A percentile compares a stretch with the other conserved stretches of the same genome.
phyloP scores from a whole-genome alignment of 805 yeast species.

The Brettanomyces naardenensis region DNA sequence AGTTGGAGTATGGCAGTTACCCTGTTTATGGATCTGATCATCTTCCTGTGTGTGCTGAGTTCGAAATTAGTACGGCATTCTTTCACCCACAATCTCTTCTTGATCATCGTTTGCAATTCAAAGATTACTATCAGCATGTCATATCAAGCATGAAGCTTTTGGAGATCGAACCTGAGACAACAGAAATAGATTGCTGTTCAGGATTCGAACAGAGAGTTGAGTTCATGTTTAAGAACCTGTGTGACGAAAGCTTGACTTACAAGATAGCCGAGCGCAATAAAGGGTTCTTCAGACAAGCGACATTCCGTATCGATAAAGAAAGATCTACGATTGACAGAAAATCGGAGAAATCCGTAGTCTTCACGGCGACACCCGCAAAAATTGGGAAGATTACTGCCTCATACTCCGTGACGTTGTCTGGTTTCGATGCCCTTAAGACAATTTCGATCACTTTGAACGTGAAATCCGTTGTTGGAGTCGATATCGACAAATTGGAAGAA shows the following conservation, averaged over 20 bases:
- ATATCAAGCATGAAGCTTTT: conserved; percentile 29
- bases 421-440: conserved; percentile 10
- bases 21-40: conserved; percentile 40
- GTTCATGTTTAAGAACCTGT: conserved; percentile 27
- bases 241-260: conserved; percentile 31
- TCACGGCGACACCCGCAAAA: conserved; percentile 8
- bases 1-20: conserved; percentile 14
- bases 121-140: conserved; percentile 21
- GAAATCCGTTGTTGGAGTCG: conserved; percentile 29
- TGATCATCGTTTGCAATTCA: conserved; percentile 27
- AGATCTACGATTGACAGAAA: conserved; percentile 15
- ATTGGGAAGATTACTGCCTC: conserved; percentile 12
- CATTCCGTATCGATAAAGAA: conserved; percentile 6
- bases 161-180: conserved; percentile 33
- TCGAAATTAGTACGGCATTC: conserved; percentile 23
- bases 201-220: conserved; percentile 24
- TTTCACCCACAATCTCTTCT: conserved; percentile 31
- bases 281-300: conserved; percentile 11
- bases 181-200: conserved; percentile 32
- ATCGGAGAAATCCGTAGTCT: conserved; percentile 23
- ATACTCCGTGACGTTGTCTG: conserved; percentile 9
- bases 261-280: conserved; percentile 27
- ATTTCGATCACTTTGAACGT: conserved; percentile 16
- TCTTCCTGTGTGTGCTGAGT: conserved; percentile 41
- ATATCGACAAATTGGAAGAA: conserved; percentile 23